Evolutionary conservation across 306 rosid species (phyloP).

Genomic region (Luffa acutangula): DNA sequence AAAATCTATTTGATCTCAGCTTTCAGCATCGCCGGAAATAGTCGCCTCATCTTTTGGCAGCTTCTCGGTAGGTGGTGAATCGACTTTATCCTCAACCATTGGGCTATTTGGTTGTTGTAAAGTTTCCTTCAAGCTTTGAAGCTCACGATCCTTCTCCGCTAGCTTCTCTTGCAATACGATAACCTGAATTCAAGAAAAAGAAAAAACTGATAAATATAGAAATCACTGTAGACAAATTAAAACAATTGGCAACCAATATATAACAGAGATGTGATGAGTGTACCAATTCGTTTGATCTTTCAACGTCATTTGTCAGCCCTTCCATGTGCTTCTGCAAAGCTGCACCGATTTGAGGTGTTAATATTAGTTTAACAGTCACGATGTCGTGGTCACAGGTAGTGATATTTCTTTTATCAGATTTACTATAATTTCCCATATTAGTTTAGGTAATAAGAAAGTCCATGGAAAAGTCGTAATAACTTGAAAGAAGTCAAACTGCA

Average conservation of each 20-base stretch:
- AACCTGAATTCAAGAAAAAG: constrained; percentile 21
- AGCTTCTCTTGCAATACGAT: constrained; percentile 55
- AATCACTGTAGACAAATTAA: not conserved
- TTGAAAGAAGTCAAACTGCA: not conserved
- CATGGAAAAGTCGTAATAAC: not conserved
- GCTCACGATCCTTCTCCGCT: constrained; percentile 52
- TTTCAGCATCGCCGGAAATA: constrained; percentile 23
- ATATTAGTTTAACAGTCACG: not conserved
- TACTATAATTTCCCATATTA: no score
- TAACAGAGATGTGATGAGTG: constrained; percentile 18
- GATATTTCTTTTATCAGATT: no score
- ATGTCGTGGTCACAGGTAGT: not conserved
- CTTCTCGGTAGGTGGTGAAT: constrained; percentile 17
- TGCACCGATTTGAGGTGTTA: constrained; percentile 15
- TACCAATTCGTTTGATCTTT: constrained; percentile 92
- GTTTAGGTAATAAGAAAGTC: no score
- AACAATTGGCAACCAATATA: not conserved
- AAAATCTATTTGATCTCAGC: constrained; percentile 4
- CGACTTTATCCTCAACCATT: constrained; percentile 22
- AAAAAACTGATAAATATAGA: not conserved
- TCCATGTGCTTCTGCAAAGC: constrained; percentile 73
- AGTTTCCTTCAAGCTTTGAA: constrained; percentile 43
- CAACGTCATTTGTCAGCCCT: constrained; percentile 79
- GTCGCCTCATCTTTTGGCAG: constrained; percentile 19
- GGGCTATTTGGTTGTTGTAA: constrained; percentile 31